These are phyloP conservation scores for Hyaloperonospora brassicae DNA, from an alignment of 352 stramenopile species.

Conservation along the genomic window DNA sequence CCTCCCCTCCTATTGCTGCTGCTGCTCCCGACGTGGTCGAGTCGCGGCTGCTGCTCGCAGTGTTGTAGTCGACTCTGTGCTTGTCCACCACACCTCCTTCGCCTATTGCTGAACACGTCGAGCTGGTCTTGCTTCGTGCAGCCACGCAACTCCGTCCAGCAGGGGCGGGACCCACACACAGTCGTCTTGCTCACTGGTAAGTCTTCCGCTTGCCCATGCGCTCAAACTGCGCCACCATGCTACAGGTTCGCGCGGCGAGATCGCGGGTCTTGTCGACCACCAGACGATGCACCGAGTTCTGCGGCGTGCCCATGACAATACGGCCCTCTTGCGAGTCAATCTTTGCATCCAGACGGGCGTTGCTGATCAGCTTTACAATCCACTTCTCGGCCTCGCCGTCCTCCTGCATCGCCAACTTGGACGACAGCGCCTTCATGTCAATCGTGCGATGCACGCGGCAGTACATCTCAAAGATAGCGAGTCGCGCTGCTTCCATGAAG, in stretches of 20 bases:
- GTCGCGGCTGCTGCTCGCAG: too few species aligned
- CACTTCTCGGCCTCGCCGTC: constrained; percentile 95
- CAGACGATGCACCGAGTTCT: constrained; percentile 93
- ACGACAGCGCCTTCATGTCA: constrained; percentile 94
- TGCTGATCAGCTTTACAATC: constrained; percentile 99
- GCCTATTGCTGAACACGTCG: too few species aligned
- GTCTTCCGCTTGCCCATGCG: constrained; percentile 78
- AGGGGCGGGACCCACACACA: constrained; percentile 5
- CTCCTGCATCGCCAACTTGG: constrained; percentile 94
- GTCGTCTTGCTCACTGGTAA: constrained; percentile 37
- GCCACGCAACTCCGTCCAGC: constrained; percentile 4
- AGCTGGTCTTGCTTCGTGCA: too few species aligned
- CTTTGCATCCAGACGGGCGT: constrained; percentile 95
- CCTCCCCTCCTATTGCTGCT: too few species aligned
- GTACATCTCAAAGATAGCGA: constrained; percentile 99
- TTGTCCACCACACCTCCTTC: too few species aligned
- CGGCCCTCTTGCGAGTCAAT: constrained; percentile 96
- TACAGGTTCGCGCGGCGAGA: constrained; percentile 88
- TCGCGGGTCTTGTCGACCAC: constrained; percentile 97
- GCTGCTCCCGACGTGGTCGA: too few species aligned
- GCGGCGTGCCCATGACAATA: constrained; percentile 94
- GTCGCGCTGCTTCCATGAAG: constrained; percentile 96
- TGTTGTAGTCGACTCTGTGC: too few species aligned
- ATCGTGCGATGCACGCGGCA: constrained; percentile 99
- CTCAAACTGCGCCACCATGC: constrained; percentile 81